phyloP scores from a whole-genome alignment of 2,329 filamentous ascomycete species.

The Alternaria sp. region DNA sequence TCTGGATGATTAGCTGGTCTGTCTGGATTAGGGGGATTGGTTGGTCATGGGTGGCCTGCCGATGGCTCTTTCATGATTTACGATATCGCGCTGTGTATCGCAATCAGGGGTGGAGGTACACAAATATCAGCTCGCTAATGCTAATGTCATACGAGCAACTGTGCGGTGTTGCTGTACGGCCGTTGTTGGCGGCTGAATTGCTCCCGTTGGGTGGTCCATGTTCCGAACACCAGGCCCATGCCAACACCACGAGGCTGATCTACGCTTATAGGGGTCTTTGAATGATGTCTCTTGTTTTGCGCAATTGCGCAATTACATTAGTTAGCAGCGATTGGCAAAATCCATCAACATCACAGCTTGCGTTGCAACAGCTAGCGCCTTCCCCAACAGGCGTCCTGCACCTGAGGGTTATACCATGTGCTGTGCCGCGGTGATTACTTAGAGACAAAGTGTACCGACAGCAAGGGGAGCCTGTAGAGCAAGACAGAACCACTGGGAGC shows the following conservation, averaged over 20 bases:
- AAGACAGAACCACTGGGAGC: background rate
- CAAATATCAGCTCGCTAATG: constrained; percentile 26
- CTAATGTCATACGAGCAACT: constrained; percentile 23
- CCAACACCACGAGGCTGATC: constrained; percentile 12
- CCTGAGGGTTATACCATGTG: constrained; percentile 1
- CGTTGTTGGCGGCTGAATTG: constrained; percentile 30
- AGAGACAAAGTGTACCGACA: background rate
- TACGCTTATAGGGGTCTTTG: constrained; percentile 3
- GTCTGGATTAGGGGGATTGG: constrained; percentile 28
- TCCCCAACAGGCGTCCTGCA: background rate
- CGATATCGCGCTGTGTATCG: constrained; percentile 35
- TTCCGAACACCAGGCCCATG: constrained; percentile 34
- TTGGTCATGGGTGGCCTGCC: constrained; percentile 13
- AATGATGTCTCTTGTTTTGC: background rate
- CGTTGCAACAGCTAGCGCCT: background rate
- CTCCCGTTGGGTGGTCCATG: constrained; percentile 24
- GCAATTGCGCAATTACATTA: background rate
- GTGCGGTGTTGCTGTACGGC: constrained; percentile 26
- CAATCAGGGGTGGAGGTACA: constrained; percentile 19
- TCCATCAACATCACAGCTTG: background rate
- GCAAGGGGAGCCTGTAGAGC: background rate
- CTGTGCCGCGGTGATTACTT: constrained; percentile 6
- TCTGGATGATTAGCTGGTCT: constrained; percentile 31
- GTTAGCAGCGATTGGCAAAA: background rate
- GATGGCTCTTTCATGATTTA: constrained; percentile 28